A percentile compares a stretch with the other conserved stretches of the same genome.
These are phyloP conservation scores for Neonectria sp. DNA, from an alignment of 2,329 filamentous ascomycete species.

Conservation along the genomic window DNA sequence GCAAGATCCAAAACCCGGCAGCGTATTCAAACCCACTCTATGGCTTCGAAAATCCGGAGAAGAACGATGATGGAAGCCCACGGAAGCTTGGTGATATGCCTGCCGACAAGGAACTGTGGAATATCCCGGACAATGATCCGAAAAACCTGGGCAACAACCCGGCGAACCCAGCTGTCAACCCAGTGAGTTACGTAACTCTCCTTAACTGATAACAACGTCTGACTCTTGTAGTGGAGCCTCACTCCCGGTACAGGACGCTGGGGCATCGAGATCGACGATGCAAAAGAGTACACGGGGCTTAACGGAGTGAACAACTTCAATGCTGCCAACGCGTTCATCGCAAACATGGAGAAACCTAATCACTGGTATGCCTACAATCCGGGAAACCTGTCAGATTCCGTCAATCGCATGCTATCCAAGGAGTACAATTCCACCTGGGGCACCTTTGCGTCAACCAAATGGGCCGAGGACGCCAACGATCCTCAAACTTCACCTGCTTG, in stretches of 20 bases:
- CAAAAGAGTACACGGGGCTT: constrained; percentile 15
- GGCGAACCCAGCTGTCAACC: neutral
- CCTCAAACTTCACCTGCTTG: constrained; percentile 18
- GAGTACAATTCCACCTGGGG: constrained; percentile 46
- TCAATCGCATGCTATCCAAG: constrained; percentile 43
- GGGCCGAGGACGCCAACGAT: neutral
- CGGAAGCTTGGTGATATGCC: constrained; percentile 34
- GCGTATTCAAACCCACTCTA: constrained; percentile 15
- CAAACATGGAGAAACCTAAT: neutral
- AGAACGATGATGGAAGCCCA: constrained; percentile 9
- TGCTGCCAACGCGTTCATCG: constrained; percentile 3
- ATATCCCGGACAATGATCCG: constrained; percentile 20
- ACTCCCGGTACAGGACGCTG: constrained; percentile 24
- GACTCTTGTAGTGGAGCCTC: constrained; percentile 11
- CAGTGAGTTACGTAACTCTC: no score
- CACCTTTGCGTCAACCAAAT: constrained; percentile 24
- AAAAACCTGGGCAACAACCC: neutral
- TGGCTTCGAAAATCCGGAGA: constrained; percentile 30
- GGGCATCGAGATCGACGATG: constrained; percentile 5
- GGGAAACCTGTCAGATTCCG: constrained; percentile 38
- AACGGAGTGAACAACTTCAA: constrained; percentile 20
- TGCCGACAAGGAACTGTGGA: constrained; percentile 27
- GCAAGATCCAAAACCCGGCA: no score
- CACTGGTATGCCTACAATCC: constrained; percentile 26
- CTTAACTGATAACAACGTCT: no score